Base-by-base conservation (phyloP, 495 filamentous ascomycete genomes). In the Podospora fimiseda region DNA sequence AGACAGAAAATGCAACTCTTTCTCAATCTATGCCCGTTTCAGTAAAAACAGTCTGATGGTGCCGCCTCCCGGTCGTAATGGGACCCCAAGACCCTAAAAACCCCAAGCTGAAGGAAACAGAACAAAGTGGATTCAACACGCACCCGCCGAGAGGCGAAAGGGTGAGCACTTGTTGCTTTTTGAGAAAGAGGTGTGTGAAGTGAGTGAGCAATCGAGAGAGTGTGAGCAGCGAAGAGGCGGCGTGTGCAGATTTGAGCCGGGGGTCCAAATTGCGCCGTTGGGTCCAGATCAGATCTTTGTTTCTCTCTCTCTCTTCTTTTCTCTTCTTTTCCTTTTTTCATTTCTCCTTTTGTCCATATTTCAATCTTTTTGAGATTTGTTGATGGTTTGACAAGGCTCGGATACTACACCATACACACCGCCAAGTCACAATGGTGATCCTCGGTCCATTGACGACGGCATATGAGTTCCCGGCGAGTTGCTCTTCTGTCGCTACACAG, bases 361-460 rank as follows among this genome's bases (percentile, higher is more conserved):
- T n/a, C n/a, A n/a, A n/a, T n/a, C n/a, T n/a, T n/a, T n/a, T n/a
- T n/a, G n/a, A n/a, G n/a, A n/a, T n/a, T n/a, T n/a, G 19, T 59
- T 39, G 49, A 54, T 53, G 61, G 50, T 55, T 53, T 59, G 49
- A 50, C 59, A 24, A 22, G 14, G 15, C 21, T 47, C 41, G 38
- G 45, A 24, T 42, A 21, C 49, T 43, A 45, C 40, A 58, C 58
- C 61, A 42, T 20, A 51, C 57, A 39, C 44, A 21, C 47, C 48
- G 53, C 57, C 14, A n/a, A 20, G 33, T 58, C 52, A 63, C 22
- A 55, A 68, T 66, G 65, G 62, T 61, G 40, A 50, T 48, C 48
- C 46, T 63, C 58, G 65, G 63, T 30, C 56, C 61, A 38, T 60
- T 68, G 54, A 68, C 65, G 38, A 68, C 65, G 20, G 62, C 59